phyloP scores from a whole-genome alignment of 2,329 filamentous ascomycete species.

The Diplodia mutila region DNA sequence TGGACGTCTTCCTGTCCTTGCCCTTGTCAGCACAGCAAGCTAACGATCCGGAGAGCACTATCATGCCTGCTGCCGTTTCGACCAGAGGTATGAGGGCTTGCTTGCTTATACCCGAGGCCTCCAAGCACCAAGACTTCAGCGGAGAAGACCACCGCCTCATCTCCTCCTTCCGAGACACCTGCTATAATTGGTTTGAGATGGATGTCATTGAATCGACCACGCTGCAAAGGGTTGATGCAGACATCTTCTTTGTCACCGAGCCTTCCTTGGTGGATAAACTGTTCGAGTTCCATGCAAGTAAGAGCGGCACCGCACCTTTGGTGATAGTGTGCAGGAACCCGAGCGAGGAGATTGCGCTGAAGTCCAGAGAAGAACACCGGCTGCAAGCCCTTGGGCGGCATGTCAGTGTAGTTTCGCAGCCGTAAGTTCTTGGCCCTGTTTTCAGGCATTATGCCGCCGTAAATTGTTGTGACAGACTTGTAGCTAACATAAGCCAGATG shows the following conservation, averaged over 20 bases:
- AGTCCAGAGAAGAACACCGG: constrained; percentile 19
- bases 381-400: constrained; percentile 18
- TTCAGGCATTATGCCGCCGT: too few relatives aligned
- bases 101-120: neutral
- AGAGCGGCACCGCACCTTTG: constrained; percentile 17
- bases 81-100: constrained; percentile 13
- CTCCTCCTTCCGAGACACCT: constrained; percentile 20
- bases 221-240: constrained; percentile 11
- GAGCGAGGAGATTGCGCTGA: constrained; percentile 22
- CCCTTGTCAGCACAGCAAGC: constrained; percentile 12
- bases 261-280: constrained; percentile 9
- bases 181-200: constrained; percentile 25
- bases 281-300: constrained; percentile 26
- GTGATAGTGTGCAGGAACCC: constrained; percentile 24
- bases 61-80: constrained; percentile 6
- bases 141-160: constrained; percentile 19
- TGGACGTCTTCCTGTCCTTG: constrained; percentile 24
- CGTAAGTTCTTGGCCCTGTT: constrained; percentile 7
- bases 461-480: neutral
- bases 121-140: neutral
- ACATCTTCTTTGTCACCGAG: constrained; percentile 24
- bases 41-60: constrained; percentile 12
- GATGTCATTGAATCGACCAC: constrained; percentile 14
- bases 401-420: constrained; percentile 20
- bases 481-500: neutral